Evolutionary conservation across 2,329 filamentous ascomycete genomes (phyloP).

Genomic region (Lecanicillium sp.): DNA sequence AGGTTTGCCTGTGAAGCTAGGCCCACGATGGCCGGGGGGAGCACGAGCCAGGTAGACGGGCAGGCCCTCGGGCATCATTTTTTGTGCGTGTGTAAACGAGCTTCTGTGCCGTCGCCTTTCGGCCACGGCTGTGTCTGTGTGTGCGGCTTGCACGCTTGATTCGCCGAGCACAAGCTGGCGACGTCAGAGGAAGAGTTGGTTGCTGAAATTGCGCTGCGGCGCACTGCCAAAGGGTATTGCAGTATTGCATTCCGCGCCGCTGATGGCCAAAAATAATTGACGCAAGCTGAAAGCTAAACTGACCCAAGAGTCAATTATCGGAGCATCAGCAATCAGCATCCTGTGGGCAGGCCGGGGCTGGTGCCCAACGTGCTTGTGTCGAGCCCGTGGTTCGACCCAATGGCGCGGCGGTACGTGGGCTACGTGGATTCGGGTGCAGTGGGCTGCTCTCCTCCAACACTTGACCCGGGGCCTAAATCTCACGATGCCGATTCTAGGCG

Average conservation of each 20-base stretch:
- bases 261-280: not conserved
- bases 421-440: not conserved
- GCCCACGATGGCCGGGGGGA: conserved; percentile 2
- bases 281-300: not conserved
- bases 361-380: no score
- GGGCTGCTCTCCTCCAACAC: not conserved
- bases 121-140: not conserved
- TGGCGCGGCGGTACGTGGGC: not conserved
- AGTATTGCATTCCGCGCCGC: not conserved
- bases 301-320: no score
- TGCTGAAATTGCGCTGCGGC: not conserved
- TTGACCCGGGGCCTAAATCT: conserved; percentile 9
- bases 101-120: not conserved
- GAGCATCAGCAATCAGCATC: no score
- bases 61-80: not conserved
- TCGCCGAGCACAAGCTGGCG: not conserved
- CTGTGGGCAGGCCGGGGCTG: no score
- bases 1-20: not conserved
- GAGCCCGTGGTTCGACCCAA: no score
- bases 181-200: conserved; percentile 1
- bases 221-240: not conserved
- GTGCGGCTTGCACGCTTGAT: not conserved
- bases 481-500: conserved; percentile 14
- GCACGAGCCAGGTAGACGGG: not conserved
- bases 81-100: no score